Percentiles rank a stretch among this genome's conserved stretches.
Conservation (phyloP, 257 asterid genomes). For the Oldenlandia corymbosa region DNA sequence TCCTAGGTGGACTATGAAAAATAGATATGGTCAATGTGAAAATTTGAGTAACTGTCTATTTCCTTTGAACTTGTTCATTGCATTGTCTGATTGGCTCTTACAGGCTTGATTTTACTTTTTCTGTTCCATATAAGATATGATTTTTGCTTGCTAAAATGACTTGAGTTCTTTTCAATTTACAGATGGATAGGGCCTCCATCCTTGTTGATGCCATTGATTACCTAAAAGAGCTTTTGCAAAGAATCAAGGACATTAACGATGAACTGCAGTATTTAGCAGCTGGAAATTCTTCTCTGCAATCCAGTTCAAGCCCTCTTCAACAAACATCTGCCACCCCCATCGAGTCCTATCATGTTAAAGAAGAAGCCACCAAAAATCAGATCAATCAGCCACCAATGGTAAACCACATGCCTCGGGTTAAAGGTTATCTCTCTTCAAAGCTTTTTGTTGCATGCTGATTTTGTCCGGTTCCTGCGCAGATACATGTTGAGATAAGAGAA, state of each 20-base stretch:
- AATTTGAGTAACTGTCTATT: neutral
- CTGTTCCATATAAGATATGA: conserved; percentile 3
- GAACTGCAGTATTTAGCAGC: conserved; percentile 19
- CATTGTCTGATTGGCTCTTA: neutral
- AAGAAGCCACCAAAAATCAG: conserved; percentile 15
- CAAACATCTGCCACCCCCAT: conserved; percentile 7
- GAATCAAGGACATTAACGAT: conserved; percentile 20
- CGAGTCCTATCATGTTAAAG: conserved; percentile 13
- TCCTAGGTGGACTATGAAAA: neutral
- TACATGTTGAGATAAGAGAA: conserved; percentile 29
- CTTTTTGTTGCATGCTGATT: neutral
- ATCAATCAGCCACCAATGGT: conserved; percentile 22
- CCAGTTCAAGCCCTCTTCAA: conserved; percentile 7
- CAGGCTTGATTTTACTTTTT: neutral
- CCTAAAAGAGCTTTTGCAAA: conserved; percentile 22
- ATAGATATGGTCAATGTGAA: neutral
- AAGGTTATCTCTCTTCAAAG: neutral
- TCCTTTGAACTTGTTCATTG: neutral
- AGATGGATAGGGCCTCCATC: conserved; percentile 31
- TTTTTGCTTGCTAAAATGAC: neutral
- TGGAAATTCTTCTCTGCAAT: neutral
- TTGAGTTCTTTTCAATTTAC: neutral
- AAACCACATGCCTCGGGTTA: neutral
- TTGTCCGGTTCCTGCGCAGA: conserved; percentile 13
- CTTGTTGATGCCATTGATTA: conserved; percentile 28